Evolutionary conservation across 2,329 filamentous ascomycete genomes (phyloP).

Genomic region (Paracoccidioides brasiliensis): DNA sequence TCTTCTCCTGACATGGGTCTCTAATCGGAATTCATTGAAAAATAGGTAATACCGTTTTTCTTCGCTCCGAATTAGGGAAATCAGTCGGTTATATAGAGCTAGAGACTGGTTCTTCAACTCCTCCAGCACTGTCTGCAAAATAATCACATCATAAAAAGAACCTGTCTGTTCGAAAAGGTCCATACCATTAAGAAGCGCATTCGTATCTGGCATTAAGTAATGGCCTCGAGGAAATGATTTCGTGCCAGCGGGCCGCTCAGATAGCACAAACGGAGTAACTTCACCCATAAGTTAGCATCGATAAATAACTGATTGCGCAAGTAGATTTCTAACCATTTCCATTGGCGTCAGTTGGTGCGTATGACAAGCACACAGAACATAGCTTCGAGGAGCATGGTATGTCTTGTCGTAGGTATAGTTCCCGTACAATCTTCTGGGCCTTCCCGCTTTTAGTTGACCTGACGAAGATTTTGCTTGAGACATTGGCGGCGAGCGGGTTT

Average conservation of each 20-base stretch:
- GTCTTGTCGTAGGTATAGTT: slow-evolving; percentile 89
- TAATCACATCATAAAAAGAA: slow-evolving; percentile 91
- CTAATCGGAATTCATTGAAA: slow-evolving; percentile 93
- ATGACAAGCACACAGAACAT: slow-evolving; percentile 61
- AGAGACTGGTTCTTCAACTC: slow-evolving; percentile 88
- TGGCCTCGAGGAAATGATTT: slow-evolving; percentile 73
- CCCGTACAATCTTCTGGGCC: slow-evolving; percentile 95
- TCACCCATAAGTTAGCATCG: not conserved
- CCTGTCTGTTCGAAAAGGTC: slow-evolving; percentile 87
- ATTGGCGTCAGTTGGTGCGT: slow-evolving; percentile 65
- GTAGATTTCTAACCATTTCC: slow-evolving; percentile 49
- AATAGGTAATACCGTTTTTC: slow-evolving; percentile 98
- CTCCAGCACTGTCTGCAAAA: slow-evolving; percentile 90
- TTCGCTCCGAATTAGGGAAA: slow-evolving; percentile 83
- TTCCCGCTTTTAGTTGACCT: slow-evolving; percentile 90
- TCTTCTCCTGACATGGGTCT: slow-evolving; percentile 70
- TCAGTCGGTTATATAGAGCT: slow-evolving; percentile 85
- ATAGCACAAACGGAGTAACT: slow-evolving; percentile 78
- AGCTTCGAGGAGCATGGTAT: slow-evolving; percentile 93
- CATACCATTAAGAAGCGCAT: slow-evolving; percentile 90
- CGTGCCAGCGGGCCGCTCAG: slow-evolving; percentile 74
- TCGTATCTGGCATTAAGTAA: slow-evolving; percentile 91
- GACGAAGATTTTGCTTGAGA: slow-evolving; percentile 92
- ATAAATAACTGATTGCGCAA: not conserved
- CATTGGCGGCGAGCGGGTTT: slow-evolving; percentile 51